Evolutionary conservation across 75 land plant species (phyloP).

Genomic region (Pinus tabuliformis): DNA sequence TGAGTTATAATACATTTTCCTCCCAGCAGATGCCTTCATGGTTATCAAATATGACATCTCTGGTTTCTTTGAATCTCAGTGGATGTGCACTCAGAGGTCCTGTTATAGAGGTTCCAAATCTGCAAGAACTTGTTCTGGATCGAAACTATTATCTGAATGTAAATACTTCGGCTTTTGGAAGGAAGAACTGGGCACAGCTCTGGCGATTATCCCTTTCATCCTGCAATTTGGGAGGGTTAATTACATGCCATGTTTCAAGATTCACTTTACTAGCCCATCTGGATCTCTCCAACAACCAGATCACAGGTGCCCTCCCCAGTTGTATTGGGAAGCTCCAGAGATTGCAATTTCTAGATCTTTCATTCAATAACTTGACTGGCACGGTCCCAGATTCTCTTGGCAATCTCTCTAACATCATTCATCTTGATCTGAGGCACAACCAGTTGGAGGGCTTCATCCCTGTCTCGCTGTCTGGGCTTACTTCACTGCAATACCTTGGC

Average conservation of each 20-base stretch:
- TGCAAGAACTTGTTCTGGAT: slow-evolving; percentile 5
- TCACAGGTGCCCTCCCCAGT: slow-evolving; percentile 23
- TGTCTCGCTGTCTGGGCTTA: slow-evolving; percentile 9
- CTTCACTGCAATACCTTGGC: slow-evolving; percentile 10
- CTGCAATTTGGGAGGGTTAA: background rate
- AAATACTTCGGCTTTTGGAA: background rate
- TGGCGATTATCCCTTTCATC: slow-evolving; percentile 5
- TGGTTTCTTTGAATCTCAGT: slow-evolving; percentile 2
- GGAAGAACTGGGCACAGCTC: background rate
- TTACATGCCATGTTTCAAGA: background rate
- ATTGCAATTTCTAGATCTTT: slow-evolving; percentile 14
- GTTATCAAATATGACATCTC: slow-evolving; percentile 2
- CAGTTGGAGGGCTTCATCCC: slow-evolving; percentile 20
- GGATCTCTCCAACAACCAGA: slow-evolving; percentile 22
- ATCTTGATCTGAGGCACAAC: slow-evolving; percentile 38
- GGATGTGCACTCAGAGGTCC: slow-evolving; percentile 5
- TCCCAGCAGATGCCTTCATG: background rate
- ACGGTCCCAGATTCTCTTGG: slow-evolving; percentile 11
- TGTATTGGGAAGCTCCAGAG: slow-evolving; percentile 8
- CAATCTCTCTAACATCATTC: slow-evolving; percentile 8
- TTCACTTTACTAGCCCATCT: slow-evolving; percentile 10
- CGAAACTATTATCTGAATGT: slow-evolving; percentile 6
- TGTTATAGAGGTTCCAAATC: background rate
- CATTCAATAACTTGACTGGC: slow-evolving; percentile 17
- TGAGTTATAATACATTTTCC: slow-evolving; percentile 17